Conservation (phyloP, 768 basidiomycete species). For the Leccinum disarticulatum region DNA sequence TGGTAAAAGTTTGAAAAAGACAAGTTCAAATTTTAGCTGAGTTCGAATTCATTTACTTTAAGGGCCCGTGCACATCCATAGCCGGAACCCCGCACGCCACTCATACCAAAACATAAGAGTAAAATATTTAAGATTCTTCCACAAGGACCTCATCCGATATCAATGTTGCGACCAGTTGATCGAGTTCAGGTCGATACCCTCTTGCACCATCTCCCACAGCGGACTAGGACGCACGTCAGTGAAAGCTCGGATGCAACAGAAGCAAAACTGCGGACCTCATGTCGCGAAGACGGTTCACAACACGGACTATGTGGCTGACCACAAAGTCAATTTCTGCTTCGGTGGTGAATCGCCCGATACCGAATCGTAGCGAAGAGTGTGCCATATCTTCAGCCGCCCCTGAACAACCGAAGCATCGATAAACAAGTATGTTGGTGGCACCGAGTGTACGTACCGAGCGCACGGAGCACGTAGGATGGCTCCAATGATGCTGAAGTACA, state of each 20-base stretch:
- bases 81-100: conserved; percentile 20
- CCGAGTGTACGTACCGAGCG: conserved; percentile 61
- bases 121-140: background rate
- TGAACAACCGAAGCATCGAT: conserved; percentile 22
- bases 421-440: background rate
- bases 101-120: conserved; percentile 6
- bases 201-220: conserved; percentile 99
- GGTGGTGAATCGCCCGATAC: conserved; percentile 96
- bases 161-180: conserved; percentile 88
- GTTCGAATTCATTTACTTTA: conserved; percentile 32
- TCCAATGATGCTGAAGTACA: conserved; percentile 98
- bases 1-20: conserved; percentile 34
- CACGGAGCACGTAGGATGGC: conserved; percentile 96
- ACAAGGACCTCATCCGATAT: conserved; percentile 8
- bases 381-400: conserved; percentile 99
- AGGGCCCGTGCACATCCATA: conserved; percentile 30
- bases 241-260: conserved; percentile 4
- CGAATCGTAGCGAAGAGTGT: conserved; percentile 95
- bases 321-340: conserved; percentile 97
- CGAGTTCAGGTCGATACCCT: conserved; percentile 92
- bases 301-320: conserved; percentile 78
- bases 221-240: conserved; percentile 51
- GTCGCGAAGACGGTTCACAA: conserved; percentile 87
- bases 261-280: conserved; percentile 65
- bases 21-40: conserved; percentile 27